A percentile compares a stretch with the other conserved stretches of the same genome.
Evolutionary conservation across 2,329 filamentous ascomycete species (phyloP).

Genomic region (Ophiostoma sp.): DNA sequence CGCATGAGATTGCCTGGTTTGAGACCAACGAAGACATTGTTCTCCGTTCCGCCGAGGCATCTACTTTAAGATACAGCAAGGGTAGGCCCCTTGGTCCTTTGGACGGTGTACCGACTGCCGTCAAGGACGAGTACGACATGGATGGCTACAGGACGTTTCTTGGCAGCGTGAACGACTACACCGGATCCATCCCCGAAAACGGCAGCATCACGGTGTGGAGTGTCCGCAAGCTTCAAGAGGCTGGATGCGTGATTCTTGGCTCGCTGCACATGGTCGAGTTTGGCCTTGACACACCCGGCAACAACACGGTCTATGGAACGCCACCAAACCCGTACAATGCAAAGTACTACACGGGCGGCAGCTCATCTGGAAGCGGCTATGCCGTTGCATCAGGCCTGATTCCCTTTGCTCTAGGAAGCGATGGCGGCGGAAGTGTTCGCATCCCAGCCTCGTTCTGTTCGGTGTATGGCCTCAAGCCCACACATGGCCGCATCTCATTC

Average conservation of each 20-base stretch:
- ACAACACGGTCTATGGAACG: slow-evolving; percentile 67
- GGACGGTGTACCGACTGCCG: slow-evolving; percentile 67
- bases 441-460: slow-evolving; percentile 69
- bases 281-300: slow-evolving; percentile 69
- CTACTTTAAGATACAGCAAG: slow-evolving; percentile 45
- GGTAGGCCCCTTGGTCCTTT: slow-evolving; percentile 57
- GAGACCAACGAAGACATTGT: slow-evolving; percentile 41
- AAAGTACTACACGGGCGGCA: slow-evolving; percentile 70
- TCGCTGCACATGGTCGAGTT: slow-evolving; percentile 75
- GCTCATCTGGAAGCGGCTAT: slow-evolving; percentile 68
- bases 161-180: slow-evolving; percentile 58
- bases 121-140: slow-evolving; percentile 73
- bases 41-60: slow-evolving; percentile 41
- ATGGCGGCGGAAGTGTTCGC: slow-evolving; percentile 69
- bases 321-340: slow-evolving; percentile 70
- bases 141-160: slow-evolving; percentile 66
- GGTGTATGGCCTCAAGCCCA: slow-evolving; percentile 68
- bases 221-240: slow-evolving; percentile 62
- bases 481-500: slow-evolving; percentile 60
- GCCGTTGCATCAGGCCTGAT: slow-evolving; percentile 64
- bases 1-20: slow-evolving; percentile 43
- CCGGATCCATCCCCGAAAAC: slow-evolving; percentile 39
- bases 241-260: slow-evolving; percentile 65
- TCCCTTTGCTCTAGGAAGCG: slow-evolving; percentile 65
- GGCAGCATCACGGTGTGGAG: slow-evolving; percentile 58